These are phyloP conservation scores for Plasmodium vivax DNA, from an alignment of 169 alveolate genomes.

Conservation along the genomic window DNA sequence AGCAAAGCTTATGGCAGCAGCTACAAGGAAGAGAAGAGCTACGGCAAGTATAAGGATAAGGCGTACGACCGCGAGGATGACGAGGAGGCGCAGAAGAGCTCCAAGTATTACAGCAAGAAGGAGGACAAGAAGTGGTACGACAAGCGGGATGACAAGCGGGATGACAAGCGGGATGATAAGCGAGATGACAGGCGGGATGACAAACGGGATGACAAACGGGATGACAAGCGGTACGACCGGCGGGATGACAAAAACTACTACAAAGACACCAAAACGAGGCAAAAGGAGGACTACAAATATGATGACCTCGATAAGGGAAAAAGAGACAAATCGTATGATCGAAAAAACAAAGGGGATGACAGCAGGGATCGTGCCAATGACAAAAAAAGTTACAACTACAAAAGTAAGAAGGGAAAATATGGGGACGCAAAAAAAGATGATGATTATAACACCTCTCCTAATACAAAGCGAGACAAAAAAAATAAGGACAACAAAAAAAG, in stretches of 20 bases:
- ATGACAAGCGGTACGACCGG: conserved; percentile 6
- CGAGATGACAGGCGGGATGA: background rate
- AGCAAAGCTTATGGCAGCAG: background rate
- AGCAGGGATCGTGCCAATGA: conserved; percentile 19
- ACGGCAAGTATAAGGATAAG: background rate
- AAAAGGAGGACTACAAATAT: background rate
- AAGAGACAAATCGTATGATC: conserved; percentile 1
- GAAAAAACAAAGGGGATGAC: background rate
- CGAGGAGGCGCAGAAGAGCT: background rate
- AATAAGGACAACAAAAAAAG: conserved; percentile 25
- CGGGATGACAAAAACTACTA: background rate
- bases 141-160: background rate
- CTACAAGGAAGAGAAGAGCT: conserved; percentile 20
- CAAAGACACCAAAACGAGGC: conserved; percentile 7
- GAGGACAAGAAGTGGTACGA: conserved; percentile 16
- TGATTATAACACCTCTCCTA: conserved; percentile 4
- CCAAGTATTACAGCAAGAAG: conserved; percentile 3
- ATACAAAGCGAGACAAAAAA: background rate
- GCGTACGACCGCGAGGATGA: background rate
- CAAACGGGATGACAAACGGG: background rate
- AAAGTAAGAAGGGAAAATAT: conserved; percentile 11
- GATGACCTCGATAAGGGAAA: background rate
- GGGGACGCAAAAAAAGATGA: conserved; percentile 12
- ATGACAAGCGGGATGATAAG: background rate
- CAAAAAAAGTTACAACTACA: background rate